Base-by-base conservation (phyloP, 805 yeast species). In the Ogataea ganodermae region DNA sequence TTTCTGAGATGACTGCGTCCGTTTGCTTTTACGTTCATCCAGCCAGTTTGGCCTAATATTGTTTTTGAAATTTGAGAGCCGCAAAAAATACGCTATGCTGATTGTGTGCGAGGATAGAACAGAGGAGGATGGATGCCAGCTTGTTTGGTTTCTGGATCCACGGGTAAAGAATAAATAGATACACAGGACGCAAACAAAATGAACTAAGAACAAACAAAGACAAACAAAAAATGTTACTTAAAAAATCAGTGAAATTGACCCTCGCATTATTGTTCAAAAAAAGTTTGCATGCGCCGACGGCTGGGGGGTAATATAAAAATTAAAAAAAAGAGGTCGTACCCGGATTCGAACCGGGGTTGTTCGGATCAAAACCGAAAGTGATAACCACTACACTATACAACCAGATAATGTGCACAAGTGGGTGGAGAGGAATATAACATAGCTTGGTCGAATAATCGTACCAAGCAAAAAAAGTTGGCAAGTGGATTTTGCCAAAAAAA, bases 341-440 rank as follows among this genome's bases (percentile, higher is more conserved):
- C 86, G 86, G 86, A 80, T 80, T 81, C 86, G 87, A 81, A 81
- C 86, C 80, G 86, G 86, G 85, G 86, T 81, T 79, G 81, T 73
- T 68, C 79, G 86, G 85, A 81, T 81, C 86, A 81, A 78, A 81
- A 81, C 85, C 85, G 78, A 79, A 74, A 73, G 85, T 81, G 85
- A 81, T 81, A 79, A 81, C 85, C 85, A 79, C 85, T 81, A 80
- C 84, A 80, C 85, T 80, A 81, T 78, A 78, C 67, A 65, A 42
- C 35, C 36, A n/a, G 17, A 5, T 6, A 13, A 6, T 28, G 17
- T 28, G n/a, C 6, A 6, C 12, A 13, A 13, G 13, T 6, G 12
- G 24, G 24, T 8, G 24, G 24, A 6, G 24, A 6, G 24, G 8
- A 6, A 8, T 22, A 22, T 8, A 22, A 8, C 8, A 22, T 22